Evolutionary conservation across 805 yeast species (phyloP).

Genomic region (Hanseniaspora lachancei): DNA sequence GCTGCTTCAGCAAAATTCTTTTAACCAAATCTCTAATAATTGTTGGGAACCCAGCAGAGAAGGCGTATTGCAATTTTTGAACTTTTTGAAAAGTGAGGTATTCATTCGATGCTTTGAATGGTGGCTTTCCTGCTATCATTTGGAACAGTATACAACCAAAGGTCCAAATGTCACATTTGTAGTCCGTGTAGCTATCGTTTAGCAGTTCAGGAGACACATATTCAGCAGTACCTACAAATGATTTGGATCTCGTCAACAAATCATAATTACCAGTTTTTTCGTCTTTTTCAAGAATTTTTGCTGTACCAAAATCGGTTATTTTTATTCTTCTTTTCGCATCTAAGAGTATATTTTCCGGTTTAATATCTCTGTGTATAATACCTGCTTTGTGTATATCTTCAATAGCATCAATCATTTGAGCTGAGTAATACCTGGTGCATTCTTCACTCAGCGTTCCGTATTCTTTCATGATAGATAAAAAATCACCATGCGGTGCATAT

Average conservation of each 20-base stretch:
- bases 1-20: constrained; percentile 49
- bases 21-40: constrained; percentile 60
- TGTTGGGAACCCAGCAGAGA: constrained; percentile 73
- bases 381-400: constrained; percentile 63
- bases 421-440: constrained; percentile 52
- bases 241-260: constrained; percentile 53
- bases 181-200: constrained; percentile 68
- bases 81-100: constrained; percentile 72
- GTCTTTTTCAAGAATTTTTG: constrained; percentile 48
- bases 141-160: constrained; percentile 92
- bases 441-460: constrained; percentile 61
- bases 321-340: constrained; percentile 49
- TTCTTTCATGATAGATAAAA: constrained; percentile 52
- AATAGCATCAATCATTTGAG: constrained; percentile 63
- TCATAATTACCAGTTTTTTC: constrained; percentile 45
- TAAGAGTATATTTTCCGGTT: constrained; percentile 67
- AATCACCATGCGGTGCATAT: constrained; percentile 69
- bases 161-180: constrained; percentile 97
- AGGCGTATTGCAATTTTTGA: constrained; percentile 66
- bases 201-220: constrained; percentile 71
- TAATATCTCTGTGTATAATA: constrained; percentile 66
- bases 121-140: constrained; percentile 87
- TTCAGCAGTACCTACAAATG: constrained; percentile 79
- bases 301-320: constrained; percentile 78
- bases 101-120: constrained; percentile 73